Evolutionary conservation across 2,329 filamentous ascomycete genomes (phyloP), one percentile per base, ranked within the genome.

Genomic region (Xylariaceae sp.): DNA sequence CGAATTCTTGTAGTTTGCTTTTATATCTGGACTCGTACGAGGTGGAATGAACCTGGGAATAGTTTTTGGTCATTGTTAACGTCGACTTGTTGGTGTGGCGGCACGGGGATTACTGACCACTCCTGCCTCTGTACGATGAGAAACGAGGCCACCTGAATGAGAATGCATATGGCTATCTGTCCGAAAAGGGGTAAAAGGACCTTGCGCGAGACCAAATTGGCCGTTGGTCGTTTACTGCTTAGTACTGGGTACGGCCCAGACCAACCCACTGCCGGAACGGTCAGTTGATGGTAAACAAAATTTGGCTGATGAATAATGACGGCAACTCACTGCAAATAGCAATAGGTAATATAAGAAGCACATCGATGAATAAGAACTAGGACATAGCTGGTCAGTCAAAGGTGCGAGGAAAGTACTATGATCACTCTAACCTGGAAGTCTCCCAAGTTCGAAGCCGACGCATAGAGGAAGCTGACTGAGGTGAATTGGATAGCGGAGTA

Each of bases 401-500:
- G 30, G n/a, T 22, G 7, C 12, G 46, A 13, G 41, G 5, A 16
- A 32, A n/a, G 10, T 26, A 29, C 1, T 13, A 36, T 13, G 34
- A 40, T 19, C 6, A 41, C 41, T 53, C 62, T 58, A 67, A 84
- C 81, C 72, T 97, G 94, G 68, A 99, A 97, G 70, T 99, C 94
- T 47, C 94, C 95, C 5, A 99, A 77, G 68, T 99, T 99, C 8
- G 89, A 95, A 10, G 88, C 95, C 7, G 86, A 91, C 6, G 91
- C 89, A 71, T 99, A 99, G 15, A 99, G 80, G 68, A 99, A 96
- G 78, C 88, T 95, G 66, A 99, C 95, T 0, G 89, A 90, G 7
- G 90, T 95, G 75, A 99, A 99, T 71, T 99, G 94, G 61, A 99
- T 99, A n/a, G 94, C 92, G 2, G 92, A 97, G 76, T 99, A 99